phyloP scores from a whole-genome alignment of 306 rosid genomes.

The Pyrus bretschneideri region DNA sequence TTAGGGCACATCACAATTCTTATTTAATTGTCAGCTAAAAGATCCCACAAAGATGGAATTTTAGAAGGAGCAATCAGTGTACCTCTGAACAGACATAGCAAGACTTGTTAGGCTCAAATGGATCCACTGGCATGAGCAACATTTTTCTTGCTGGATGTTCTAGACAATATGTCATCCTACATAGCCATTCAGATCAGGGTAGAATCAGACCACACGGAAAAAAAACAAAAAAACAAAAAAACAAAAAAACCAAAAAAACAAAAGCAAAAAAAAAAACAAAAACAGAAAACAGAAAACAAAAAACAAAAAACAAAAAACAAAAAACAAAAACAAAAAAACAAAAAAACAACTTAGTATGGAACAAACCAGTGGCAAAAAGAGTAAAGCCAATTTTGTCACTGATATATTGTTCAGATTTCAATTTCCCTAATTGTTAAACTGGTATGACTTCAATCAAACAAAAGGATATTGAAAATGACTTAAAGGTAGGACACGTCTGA shows the following conservation, averaged over 20 bases:
- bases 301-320: too few relatives aligned
- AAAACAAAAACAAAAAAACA: neutral
- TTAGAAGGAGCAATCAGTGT: neutral
- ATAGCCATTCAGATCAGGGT: slow-evolving; percentile 13
- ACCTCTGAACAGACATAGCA: slow-evolving; percentile 99
- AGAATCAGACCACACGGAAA: neutral
- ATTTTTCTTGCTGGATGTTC: slow-evolving; percentile 84
- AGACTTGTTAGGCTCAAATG: slow-evolving; percentile 83
- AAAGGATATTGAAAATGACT: neutral
- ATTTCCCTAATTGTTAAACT: neutral
- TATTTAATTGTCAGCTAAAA: neutral
- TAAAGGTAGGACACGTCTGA: neutral
- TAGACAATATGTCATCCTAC: slow-evolving; percentile 92
- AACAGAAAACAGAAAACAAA: too few relatives aligned
- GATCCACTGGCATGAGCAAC: slow-evolving; percentile 97
- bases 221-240: neutral
- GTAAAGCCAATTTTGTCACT: neutral
- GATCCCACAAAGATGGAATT: neutral
- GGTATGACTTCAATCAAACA: neutral
- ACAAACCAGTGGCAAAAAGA: neutral
- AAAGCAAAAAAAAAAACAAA: too few relatives aligned
- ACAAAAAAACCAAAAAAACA: neutral
- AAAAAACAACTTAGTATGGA: neutral
- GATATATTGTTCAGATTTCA: neutral
- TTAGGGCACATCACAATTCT: slow-evolving; percentile 3